These are phyloP conservation scores for Alternaria gansuensis DNA, from an alignment of 2,329 filamentous ascomycete genomes.

Conservation along the genomic window DNA sequence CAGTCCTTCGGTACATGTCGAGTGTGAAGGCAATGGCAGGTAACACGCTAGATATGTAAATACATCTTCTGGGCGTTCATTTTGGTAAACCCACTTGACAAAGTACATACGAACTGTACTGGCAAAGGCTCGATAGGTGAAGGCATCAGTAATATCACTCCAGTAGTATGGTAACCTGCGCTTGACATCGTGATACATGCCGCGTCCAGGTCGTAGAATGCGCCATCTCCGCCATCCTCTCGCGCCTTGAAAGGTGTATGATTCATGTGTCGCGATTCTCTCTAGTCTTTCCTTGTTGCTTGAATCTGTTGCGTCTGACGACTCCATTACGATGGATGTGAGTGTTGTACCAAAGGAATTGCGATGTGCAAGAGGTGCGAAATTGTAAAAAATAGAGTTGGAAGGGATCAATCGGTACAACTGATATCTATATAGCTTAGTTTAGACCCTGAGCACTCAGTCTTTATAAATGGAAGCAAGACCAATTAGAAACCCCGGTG, in stretches of 20 bases:
- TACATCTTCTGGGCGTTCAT: no score
- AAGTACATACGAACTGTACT: constrained; percentile 68
- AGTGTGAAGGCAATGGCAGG: constrained; percentile 67
- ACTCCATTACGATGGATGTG: constrained; percentile 9
- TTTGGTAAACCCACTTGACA: constrained; percentile 56
- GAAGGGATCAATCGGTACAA: neutral
- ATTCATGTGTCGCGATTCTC: constrained; percentile 36
- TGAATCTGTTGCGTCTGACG: neutral
- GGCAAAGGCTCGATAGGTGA: constrained; percentile 64
- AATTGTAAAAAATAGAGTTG: neutral
- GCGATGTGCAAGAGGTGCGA: neutral
- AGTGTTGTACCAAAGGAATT: neutral
- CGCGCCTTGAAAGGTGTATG: constrained; percentile 49
- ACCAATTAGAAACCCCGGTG: constrained; percentile 1
- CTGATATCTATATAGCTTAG: neutral
- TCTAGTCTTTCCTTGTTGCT: constrained; percentile 14
- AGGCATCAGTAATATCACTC: constrained; percentile 65
- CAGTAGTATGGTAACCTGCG: constrained; percentile 64
- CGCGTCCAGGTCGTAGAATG: constrained; percentile 57
- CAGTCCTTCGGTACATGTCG: constrained; percentile 66
- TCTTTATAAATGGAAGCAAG: constrained; percentile 3
- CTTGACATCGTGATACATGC: constrained; percentile 65
- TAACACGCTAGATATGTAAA: constrained; percentile 55
- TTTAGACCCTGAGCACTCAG: neutral
- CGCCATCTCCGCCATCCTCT: constrained; percentile 56